Evolutionary conservation across 2,329 filamentous ascomycete genomes (phyloP).

Genomic region (Hypoxylon rubiginosum): DNA sequence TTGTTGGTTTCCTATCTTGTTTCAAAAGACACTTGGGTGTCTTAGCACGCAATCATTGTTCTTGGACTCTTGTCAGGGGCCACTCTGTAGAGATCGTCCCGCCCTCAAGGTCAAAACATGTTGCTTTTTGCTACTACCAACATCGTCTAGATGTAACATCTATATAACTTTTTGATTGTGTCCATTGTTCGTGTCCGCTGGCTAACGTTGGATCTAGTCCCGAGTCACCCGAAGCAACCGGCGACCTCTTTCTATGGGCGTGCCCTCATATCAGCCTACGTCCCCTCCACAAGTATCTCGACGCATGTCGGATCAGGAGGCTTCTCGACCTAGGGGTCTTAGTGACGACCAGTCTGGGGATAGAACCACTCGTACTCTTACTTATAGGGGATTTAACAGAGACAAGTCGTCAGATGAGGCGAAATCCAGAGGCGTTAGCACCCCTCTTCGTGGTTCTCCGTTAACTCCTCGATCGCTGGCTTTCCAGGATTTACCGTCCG

Average conservation of each 20-base stretch:
- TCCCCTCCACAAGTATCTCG: constrained; percentile 66
- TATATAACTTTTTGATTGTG: constrained; percentile 1
- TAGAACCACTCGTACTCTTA: constrained; percentile 57
- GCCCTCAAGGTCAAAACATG: constrained; percentile 3
- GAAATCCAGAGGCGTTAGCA: constrained; percentile 55
- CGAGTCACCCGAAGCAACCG: constrained; percentile 64
- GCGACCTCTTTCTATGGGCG: constrained; percentile 66
- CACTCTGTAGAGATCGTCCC: not conserved
- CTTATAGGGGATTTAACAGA: constrained; percentile 58
- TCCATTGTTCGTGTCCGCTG: not conserved
- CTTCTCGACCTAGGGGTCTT: constrained; percentile 55
- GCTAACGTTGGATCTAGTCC: constrained; percentile 57
- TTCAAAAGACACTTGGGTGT: constrained; percentile 13
- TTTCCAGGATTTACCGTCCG: constrained; percentile 59
- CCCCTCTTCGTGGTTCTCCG: constrained; percentile 59
- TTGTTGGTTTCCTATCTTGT: constrained; percentile 31
- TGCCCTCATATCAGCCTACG: constrained; percentile 61
- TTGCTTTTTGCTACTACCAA: not conserved
- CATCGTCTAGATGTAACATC: not conserved
- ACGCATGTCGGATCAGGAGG: constrained; percentile 70
- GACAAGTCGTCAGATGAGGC: constrained; percentile 59
- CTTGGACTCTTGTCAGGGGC: constrained; percentile 1
- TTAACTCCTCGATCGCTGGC: constrained; percentile 64
- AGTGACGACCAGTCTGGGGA: constrained; percentile 60
- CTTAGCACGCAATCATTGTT: constrained; percentile 13